Evolutionary conservation across 495 filamentous ascomycete genomes (phyloP).

Genomic region (Aspergillus sparsus): DNA sequence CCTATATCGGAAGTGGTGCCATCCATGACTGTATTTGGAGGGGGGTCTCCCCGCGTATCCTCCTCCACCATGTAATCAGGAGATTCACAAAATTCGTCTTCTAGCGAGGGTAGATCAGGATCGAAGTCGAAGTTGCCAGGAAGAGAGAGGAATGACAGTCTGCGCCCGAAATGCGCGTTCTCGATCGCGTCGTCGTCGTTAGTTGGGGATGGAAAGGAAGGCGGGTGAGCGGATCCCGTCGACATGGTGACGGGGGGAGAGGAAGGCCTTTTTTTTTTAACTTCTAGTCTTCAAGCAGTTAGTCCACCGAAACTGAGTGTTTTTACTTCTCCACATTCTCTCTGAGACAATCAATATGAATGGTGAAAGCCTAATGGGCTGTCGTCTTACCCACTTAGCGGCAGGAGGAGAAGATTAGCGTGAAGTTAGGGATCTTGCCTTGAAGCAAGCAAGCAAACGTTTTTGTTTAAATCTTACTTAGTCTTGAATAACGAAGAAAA

Average conservation of each 20-base stretch:
- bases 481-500: no score
- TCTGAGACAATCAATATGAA: constrained; percentile 7
- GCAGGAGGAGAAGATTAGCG: constrained; percentile 12
- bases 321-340: constrained; percentile 38
- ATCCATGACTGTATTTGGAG: constrained; percentile 30
- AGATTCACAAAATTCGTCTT: constrained; percentile 38
- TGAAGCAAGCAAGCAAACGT: neutral
- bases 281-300: constrained; percentile 19
- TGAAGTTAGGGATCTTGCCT: constrained; percentile 9
- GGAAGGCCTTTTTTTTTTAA: constrained; percentile 6
- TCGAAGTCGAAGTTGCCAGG: constrained; percentile 40
- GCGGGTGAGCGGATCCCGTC: constrained; percentile 32
- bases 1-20: neutral
- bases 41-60: constrained; percentile 33
- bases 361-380: constrained; percentile 8
- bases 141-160: constrained; percentile 30
- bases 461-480: neutral
- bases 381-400: constrained; percentile 24
- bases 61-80: constrained; percentile 40
- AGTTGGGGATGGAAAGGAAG: constrained; percentile 21
- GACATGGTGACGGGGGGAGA: constrained; percentile 40
- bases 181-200: constrained; percentile 24
- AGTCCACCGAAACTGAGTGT: constrained; percentile 21
- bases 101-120: constrained; percentile 37
- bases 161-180: constrained; percentile 29